Evolutionary conservation across 257 asterid species (phyloP).

Genomic region (Nemophila menziesii): DNA sequence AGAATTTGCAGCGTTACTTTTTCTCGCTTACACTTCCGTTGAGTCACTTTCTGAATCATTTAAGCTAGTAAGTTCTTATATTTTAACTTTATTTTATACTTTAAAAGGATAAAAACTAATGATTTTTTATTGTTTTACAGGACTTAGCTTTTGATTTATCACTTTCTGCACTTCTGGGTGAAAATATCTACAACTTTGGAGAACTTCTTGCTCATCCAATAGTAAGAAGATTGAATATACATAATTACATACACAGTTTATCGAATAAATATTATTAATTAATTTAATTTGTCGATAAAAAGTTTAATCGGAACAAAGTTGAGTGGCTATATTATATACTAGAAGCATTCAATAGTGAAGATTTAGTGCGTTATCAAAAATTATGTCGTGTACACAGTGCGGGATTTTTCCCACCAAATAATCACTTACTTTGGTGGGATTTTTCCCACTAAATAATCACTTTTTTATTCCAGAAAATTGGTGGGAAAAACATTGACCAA

Average conservation of each 20-base stretch:
- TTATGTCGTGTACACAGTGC: conserved; percentile 66
- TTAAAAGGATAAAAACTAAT: too few relatives aligned
- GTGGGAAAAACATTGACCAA: too few relatives aligned
- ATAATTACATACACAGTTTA: not conserved
- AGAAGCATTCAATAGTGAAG: conserved; percentile 86
- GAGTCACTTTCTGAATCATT: conserved; percentile 80
- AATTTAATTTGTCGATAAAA: conserved; percentile 57
- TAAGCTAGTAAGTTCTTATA: conserved; percentile 55
- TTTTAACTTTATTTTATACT: conserved; percentile 4
- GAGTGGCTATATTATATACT: conserved; percentile 90
- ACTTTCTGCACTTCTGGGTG: conserved; percentile 19
- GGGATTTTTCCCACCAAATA: too few relatives aligned
- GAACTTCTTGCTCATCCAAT: conserved; percentile 24
- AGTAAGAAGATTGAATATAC: conserved; percentile 13
- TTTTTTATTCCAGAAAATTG: too few relatives aligned
- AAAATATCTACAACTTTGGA: conserved; percentile 24
- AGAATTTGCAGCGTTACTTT: conserved; percentile 93
- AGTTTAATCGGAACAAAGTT: conserved; percentile 77
- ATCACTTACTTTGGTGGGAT: too few relatives aligned
- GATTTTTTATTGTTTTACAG: conserved; percentile 2
- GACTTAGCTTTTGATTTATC: conserved; percentile 19
- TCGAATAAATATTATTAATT: too few relatives aligned
- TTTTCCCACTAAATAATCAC: too few relatives aligned
- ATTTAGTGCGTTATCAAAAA: conserved; percentile 76
- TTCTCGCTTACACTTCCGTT: conserved; percentile 82